Evolutionary conservation across 257 asterid species (phyloP).

Genomic region (Phtheirospermum japonicum): DNA sequence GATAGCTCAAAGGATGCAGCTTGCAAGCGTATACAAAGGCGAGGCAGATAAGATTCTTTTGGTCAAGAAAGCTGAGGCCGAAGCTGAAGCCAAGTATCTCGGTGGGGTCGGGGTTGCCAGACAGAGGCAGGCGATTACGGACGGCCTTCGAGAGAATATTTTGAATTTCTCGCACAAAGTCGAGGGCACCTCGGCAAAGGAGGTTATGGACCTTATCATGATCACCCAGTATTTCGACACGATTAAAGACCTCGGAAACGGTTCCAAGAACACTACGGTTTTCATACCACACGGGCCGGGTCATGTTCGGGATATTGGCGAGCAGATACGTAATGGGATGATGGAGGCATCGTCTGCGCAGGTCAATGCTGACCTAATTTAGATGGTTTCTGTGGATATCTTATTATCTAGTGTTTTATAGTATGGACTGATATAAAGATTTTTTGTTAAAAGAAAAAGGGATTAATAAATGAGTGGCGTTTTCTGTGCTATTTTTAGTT

Average conservation of each 20-base stretch:
- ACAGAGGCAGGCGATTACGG: conserved; percentile 98
- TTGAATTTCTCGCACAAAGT: conserved; percentile 84
- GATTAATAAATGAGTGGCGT: too few relatives aligned
- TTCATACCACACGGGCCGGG: conserved; percentile 98
- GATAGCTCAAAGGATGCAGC: conserved; percentile 94
- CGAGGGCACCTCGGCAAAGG: conserved; percentile 87
- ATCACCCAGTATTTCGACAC: conserved; percentile 96
- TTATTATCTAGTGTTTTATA: not conserved
- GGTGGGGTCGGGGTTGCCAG: conserved; percentile 99
- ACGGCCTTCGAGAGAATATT: conserved; percentile 89
- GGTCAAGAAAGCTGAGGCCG: conserved; percentile 93
- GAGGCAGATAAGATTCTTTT: conserved; percentile 90
- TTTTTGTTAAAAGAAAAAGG: too few relatives aligned
- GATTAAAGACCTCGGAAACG: conserved; percentile 84
- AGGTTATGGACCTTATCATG: conserved; percentile 97
- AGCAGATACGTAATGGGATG: conserved; percentile 88
- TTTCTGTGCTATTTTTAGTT: too few relatives aligned
- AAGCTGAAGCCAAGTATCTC: conserved; percentile 93
- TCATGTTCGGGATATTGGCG: conserved; percentile 86
- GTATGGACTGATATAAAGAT: not conserved
- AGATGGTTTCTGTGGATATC: not conserved
- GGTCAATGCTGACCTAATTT: conserved; percentile 27
- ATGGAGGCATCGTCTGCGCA: conserved; percentile 78
- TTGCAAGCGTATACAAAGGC: conserved; percentile 94
- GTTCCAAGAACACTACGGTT: conserved; percentile 85